phyloP scores from a whole-genome alignment of 495 filamentous ascomycete genomes.

The Wilcoxina mikolae region DNA sequence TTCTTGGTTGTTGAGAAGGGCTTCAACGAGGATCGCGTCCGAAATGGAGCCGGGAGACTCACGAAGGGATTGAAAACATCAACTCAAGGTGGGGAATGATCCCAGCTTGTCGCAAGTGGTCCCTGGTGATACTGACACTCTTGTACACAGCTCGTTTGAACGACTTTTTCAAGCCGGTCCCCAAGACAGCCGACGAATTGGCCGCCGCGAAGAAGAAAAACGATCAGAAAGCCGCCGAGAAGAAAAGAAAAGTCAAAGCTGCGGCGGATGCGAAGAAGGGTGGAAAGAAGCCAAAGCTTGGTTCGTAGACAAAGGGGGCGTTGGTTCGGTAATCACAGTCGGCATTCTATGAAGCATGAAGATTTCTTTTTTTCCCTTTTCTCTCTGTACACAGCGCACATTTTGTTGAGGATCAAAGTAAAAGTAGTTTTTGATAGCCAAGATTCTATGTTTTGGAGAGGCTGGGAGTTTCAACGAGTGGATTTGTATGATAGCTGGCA shows the following conservation, averaged over 20 bases:
- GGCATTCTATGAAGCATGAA: not conserved
- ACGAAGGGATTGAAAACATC: conserved; percentile 75
- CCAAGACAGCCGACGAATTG: conserved; percentile 72
- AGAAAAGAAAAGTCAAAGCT: conserved; percentile 86
- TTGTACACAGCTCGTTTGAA: conserved; percentile 48
- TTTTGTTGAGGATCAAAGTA: too few species aligned
- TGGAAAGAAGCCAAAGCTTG: conserved; percentile 75
- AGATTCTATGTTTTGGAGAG: too few species aligned
- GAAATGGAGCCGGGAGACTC: conserved; percentile 56
- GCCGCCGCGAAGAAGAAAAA: conserved; percentile 77
- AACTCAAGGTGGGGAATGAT: conserved; percentile 46
- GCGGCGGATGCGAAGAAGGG: conserved; percentile 79
- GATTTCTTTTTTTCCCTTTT: not conserved
- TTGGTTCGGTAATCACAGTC: not conserved
- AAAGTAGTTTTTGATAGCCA: too few species aligned
- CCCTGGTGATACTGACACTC: not conserved
- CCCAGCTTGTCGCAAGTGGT: not conserved
- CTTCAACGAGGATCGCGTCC: conserved; percentile 87
- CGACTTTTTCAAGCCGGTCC: conserved; percentile 93
- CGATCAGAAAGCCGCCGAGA: conserved; percentile 72
- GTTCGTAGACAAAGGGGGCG: conserved; percentile 18
- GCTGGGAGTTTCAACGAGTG: too few species aligned
- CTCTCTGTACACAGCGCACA: too few species aligned
- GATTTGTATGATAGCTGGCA: too few species aligned
- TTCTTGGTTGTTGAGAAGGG: conserved; percentile 89